Evolutionary conservation across 1,284 basidiomycete species (phyloP), one percentile per base, ranked within the genome.

Genomic region (Ceratobasidium sp.): DNA sequence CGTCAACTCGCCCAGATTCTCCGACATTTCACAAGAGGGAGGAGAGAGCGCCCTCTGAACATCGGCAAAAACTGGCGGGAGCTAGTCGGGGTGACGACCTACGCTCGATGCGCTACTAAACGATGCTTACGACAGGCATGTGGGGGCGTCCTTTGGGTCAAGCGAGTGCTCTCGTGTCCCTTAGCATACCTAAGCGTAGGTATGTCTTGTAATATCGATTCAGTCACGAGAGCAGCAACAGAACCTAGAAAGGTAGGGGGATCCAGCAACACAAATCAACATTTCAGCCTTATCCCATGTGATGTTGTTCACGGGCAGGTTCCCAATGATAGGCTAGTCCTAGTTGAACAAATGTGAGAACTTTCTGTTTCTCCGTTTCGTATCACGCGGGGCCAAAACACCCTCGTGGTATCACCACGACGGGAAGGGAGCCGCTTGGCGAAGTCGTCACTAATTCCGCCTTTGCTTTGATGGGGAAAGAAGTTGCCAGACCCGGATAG

Each of bases 1-100:
- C 53, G 67, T 24, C 45, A 59, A 45, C 56, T 45, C 31, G 15
- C 6, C 1, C 48, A 47, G 24, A 72, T 72, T 72, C 56, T 72
- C 67, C 67, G 67, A 72, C 67, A 72, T 72, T 72, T 72, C 67
- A 44, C 67, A 72, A 56, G 27, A 47, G 19, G 47, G 45, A 57
- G 48, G 41, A 31, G 19, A 27, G 56, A 22, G 45, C 67, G 44
- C 27, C 19, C 27, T 24, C 27, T 22, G 36, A 48, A 72, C 44
- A 50, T 72, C 67, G 67, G 67, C 56, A 57, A 57, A 72, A 50
- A 72, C 50, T 47, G 44, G 27, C 67, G 67, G 67, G 67, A 59
- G 27, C 54, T 72, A 72, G 56, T 72, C 67, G 67, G 67, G 67
- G 60, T 51, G 44, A 22, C 29, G 33, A 27, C 47, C 24, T 45